Evolutionary conservation across 2,329 filamentous ascomycete species (phyloP).

Genomic region (Apiospora malaysiana): DNA sequence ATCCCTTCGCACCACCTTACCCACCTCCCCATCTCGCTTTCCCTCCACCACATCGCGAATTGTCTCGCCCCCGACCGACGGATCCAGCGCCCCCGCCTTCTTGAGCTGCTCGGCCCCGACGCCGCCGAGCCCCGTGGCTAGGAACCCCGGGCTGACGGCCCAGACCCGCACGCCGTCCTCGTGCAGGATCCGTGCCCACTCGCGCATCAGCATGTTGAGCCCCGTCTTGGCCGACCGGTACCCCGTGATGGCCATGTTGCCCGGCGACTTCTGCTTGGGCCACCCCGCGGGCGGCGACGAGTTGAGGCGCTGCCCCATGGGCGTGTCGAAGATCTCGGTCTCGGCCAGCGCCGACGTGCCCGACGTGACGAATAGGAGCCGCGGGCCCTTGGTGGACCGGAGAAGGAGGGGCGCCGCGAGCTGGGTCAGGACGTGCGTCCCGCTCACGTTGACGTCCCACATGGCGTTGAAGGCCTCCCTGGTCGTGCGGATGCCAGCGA

Average conservation of each 20-base stretch:
- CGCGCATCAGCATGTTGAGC: constrained; percentile 55
- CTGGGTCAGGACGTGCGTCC: constrained; percentile 49
- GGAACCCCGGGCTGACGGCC: constrained; percentile 45
- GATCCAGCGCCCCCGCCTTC: constrained; percentile 39
- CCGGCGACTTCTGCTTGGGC: constrained; percentile 42
- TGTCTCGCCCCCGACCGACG: constrained; percentile 45
- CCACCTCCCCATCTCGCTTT: constrained; percentile 46
- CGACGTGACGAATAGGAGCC: constrained; percentile 57
- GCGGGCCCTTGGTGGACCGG: constrained; percentile 46
- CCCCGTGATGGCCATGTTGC: constrained; percentile 27
- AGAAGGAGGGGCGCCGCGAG: constrained; percentile 52
- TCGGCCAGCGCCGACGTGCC: constrained; percentile 43
- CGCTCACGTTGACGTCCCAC: constrained; percentile 57
- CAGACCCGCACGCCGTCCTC: constrained; percentile 54
- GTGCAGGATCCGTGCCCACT: constrained; percentile 48
- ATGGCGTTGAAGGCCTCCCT: constrained; percentile 51
- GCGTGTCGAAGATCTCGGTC: constrained; percentile 29
- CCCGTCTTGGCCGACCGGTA: constrained; percentile 50
- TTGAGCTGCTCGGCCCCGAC: constrained; percentile 31
- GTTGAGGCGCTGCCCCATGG: constrained; percentile 22
- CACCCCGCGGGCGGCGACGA: constrained; percentile 40
- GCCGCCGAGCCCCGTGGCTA: constrained; percentile 48
- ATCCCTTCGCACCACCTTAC: constrained; percentile 39
- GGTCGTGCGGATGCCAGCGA: constrained; percentile 31
- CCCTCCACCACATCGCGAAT: constrained; percentile 48